phyloP scores from a whole-genome alignment of 352 stramenopile species.

The Heterotrichella gracilis region DNA sequence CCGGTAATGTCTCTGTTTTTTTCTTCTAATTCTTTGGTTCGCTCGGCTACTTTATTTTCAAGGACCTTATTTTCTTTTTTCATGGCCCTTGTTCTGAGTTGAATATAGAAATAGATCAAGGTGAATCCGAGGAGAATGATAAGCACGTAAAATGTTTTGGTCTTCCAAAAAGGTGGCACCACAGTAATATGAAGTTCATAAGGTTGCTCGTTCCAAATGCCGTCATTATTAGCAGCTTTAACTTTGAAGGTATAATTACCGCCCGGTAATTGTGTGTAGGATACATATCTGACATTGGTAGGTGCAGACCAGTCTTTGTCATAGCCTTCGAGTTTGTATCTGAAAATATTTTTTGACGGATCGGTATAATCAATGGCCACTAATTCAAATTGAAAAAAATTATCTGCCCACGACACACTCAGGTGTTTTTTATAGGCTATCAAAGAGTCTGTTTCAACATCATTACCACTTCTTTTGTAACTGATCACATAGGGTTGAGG shows the following conservation, averaged over 20 bases:
- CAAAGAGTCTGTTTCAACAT: neutral
- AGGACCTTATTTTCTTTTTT: neutral
- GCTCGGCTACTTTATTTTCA: neutral
- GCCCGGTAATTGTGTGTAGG: neutral
- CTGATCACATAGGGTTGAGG: neutral
- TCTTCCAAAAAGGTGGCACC: neutral
- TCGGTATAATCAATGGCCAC: neutral
- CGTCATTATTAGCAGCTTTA: neutral
- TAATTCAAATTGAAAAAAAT: too few relatives aligned
- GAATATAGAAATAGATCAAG: neutral
- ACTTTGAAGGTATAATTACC: neutral
- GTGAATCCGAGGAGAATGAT: neutral
- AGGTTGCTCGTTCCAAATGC: neutral
- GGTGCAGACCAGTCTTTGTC: neutral
- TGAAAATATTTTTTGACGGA: neutral
- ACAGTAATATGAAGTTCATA: neutral
- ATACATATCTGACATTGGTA: neutral
- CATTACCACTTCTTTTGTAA: neutral
- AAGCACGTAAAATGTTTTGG: neutral
- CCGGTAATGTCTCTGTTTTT: neutral
- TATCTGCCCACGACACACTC: neutral
- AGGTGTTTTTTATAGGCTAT: neutral
- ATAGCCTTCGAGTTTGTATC: neutral
- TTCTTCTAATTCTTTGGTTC: neutral
- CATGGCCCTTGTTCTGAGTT: neutral